phyloP scores from a whole-genome alignment of 352 stramenopile genomes.

The Hyaloperonospora brassicae region DNA sequence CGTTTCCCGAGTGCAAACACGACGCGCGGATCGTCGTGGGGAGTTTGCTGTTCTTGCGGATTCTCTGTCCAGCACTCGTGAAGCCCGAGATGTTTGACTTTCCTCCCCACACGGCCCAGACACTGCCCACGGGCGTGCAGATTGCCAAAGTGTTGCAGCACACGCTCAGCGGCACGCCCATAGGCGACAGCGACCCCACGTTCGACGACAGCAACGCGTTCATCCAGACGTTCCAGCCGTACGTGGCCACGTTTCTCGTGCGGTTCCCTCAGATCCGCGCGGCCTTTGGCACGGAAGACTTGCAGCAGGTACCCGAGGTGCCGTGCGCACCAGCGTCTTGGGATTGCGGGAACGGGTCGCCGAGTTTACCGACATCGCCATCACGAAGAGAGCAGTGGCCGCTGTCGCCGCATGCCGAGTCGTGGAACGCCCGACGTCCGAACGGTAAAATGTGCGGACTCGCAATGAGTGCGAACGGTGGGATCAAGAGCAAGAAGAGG shows the following conservation, averaged over 20 bases:
- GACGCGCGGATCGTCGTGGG: conserved; percentile 66
- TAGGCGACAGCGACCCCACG: conserved; percentile 43
- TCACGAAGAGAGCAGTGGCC: conserved; percentile 24
- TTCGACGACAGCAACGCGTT: conserved; percentile 49
- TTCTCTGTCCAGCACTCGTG: conserved; percentile 68
- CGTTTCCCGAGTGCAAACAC: conserved; percentile 57
- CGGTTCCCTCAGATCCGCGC: conserved; percentile 49
- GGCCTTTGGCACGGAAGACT: conserved; percentile 21
- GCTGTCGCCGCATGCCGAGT: conserved; percentile 14
- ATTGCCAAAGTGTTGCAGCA: conserved; percentile 78
- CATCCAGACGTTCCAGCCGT: conserved; percentile 54
- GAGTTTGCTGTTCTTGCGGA: conserved; percentile 63
- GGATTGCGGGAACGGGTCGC: conserved; percentile 23
- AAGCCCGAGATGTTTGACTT: conserved; percentile 81
- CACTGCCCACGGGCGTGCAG: conserved; percentile 51
- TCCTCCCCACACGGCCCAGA: conserved; percentile 38
- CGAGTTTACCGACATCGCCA: conserved; percentile 23
- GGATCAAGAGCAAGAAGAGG: conserved; percentile 53
- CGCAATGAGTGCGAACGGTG: conserved; percentile 46
- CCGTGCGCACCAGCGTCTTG: conserved; percentile 18
- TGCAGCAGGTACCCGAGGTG: conserved; percentile 15
- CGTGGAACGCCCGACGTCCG: conserved; percentile 31
- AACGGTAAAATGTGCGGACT: conserved; percentile 48
- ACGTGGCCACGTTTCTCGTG: conserved; percentile 50
- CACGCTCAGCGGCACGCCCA: conserved; percentile 51